Evolutionary conservation across 2,329 filamentous ascomycete species (phyloP).

Genomic region (Scopulariopsis brevicaulis): DNA sequence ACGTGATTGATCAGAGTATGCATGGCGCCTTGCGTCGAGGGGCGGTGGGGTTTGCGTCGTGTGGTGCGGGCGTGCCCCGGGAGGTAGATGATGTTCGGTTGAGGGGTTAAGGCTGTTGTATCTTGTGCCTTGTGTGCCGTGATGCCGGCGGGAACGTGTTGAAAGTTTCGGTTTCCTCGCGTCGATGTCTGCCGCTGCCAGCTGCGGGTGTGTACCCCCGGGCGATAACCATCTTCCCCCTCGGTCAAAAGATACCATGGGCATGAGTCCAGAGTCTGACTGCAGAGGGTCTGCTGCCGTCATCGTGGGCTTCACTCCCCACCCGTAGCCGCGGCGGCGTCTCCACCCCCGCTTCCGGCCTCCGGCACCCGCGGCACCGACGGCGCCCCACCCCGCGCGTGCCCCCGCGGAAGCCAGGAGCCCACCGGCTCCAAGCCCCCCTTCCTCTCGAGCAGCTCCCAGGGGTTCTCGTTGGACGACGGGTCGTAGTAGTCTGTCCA

Average conservation of each 20-base stretch:
- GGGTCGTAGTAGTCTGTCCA: constrained; percentile 60
- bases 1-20: neutral
- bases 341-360: neutral
- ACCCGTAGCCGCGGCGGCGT: neutral
- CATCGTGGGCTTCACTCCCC: neutral
- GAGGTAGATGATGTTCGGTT: neutral
- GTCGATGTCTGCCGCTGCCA: too few relatives aligned
- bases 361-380: neutral
- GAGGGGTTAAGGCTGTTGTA: too few relatives aligned
- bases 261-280: neutral
- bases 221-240: too few relatives aligned
- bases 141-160: too few relatives aligned
- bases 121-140: too few relatives aligned
- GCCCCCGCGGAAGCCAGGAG: constrained; percentile 26
- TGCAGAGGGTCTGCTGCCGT: neutral
- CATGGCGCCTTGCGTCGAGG: neutral
- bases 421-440: constrained; percentile 30
- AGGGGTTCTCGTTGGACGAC: constrained; percentile 61
- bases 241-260: too few relatives aligned
- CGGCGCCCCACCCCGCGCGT: neutral
- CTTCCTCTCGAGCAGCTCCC: constrained; percentile 44
- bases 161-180: too few relatives aligned
- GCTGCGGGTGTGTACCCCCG: too few relatives aligned
- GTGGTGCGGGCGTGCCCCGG: neutral
- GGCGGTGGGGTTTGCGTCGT: neutral